Evolutionary conservation across 768 basidiomycete genomes (phyloP), one percentile per base, ranked within the genome.

Genomic region (Tricholoma terreum): DNA sequence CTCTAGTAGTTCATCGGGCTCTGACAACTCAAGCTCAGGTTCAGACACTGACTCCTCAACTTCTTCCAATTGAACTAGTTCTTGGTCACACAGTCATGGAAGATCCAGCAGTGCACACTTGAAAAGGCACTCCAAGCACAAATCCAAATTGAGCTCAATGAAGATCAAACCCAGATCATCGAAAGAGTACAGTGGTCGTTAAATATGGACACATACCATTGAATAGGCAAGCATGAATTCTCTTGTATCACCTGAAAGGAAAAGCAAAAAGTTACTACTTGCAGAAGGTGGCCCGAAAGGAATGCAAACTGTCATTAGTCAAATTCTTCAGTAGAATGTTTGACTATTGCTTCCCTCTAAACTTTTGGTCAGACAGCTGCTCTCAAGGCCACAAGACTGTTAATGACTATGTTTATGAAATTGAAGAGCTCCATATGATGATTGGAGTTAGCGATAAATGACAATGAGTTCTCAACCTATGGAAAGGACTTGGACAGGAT

Each of bases 121-220:
- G n/a, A n/a, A n/a, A n/a, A n/a, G 14, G 21, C 7, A 15, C 15
- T n/a, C 21, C 15, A n/a, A 35, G 10, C 34, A 27, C 35, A 15
- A 24, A 53, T 36, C 35, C 17, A 4, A 40, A 17, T 35, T 15
- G 11, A 17, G 30, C 6, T 54, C 53, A 21, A 9, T 11, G 14
- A 42, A 30, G 30, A 38, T 65, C 1, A 63, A 65, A 38, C 58
- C 61, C 11, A 61, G 63, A 35, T 36, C 60, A 19, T 61, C 66
- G 0, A 54, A 59, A 14, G 54, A 61, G 3, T 70, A 70, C 55
- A 50, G 65, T 58, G 61, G 69, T 43, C 38, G 61, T 6, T 50
- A 53, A 1, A 22, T 31, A 0, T 67, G n/a, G n/a, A n/a, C 54
- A 43, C 56, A 63, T 52, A 17, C 58, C 1, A 69, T 69, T 33